Base-by-base conservation (phyloP, 31 red algal genomes). In the Asparagopsis taxiformis region DNA sequence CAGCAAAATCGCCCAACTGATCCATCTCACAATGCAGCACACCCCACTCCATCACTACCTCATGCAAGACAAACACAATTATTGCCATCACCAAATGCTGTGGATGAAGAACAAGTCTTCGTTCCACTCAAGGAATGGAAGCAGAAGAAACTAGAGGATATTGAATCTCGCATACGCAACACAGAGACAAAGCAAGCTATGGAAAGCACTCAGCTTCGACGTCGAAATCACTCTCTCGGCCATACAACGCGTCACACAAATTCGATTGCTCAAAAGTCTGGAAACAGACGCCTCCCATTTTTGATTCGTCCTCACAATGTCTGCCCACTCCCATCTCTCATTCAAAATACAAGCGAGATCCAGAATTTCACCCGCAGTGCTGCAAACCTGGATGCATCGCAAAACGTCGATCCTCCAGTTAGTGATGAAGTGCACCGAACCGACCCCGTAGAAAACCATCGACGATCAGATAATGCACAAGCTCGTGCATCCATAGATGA, bases 101-200 rank as follows among this genome's bases (percentile, higher is more conserved):
- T n/a, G n/a, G n/a, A n/a, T n/a, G n/a, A n/a, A n/a, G 77, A 82
- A 2, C 53, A 70, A 32, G 77, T 82, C 24, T 82, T 82, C 44
- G 65, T 82, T 34, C 65, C 77, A 24, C 57, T 82, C 24, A 82
- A 82, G 39, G 77, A 82, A 41, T 82, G 77, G 77, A 82, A 82
- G 54, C 65, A 82, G 37, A 39, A 58, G 17, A 70, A 71, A 26
- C 20, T 82, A 13, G 46, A 58, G 17, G 51, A 82, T 25, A 82
- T 82, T 34, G 65, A 71, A 63, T 82, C 65, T 10, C 64, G 65
- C 64, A 61, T 66, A 13, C 75, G 75, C 31, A 65, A 66, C 31
- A 63, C 24, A 6, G 41, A 6, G 13, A 23, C 59, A 65, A 61
- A 16, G 24, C 21, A 51, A 31, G 20, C 31, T 21, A 11, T 34